phyloP scores from a whole-genome alignment of 2,329 filamentous ascomycete species.

The Trichothecium roseum region DNA sequence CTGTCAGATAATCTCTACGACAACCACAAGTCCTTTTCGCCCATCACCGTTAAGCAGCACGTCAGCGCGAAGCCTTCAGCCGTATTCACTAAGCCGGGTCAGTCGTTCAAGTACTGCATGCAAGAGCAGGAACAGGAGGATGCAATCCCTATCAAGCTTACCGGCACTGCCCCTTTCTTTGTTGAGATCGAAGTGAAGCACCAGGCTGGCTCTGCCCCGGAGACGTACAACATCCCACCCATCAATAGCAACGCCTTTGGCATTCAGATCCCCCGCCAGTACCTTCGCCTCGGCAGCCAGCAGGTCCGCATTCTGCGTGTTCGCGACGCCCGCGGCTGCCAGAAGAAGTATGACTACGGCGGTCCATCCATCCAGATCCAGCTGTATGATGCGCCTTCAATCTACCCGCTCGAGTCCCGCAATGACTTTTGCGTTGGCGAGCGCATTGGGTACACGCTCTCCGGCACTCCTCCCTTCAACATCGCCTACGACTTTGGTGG shows the following conservation, averaged over 20 bases:
- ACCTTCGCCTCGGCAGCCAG: constrained; percentile 81
- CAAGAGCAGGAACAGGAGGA: constrained; percentile 75
- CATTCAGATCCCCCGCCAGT: constrained; percentile 74
- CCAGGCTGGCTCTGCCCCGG: constrained; percentile 67
- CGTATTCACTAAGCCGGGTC: constrained; percentile 73
- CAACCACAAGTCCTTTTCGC: constrained; percentile 54
- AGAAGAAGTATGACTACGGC: constrained; percentile 61
- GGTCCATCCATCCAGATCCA: constrained; percentile 77
- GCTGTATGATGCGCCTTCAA: constrained; percentile 85
- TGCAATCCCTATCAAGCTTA: constrained; percentile 75
- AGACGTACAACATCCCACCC: constrained; percentile 71
- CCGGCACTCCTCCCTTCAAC: constrained; percentile 84
- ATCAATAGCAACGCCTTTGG: constrained; percentile 66
- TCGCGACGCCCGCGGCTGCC: constrained; percentile 77
- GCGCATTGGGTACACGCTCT: constrained; percentile 82
- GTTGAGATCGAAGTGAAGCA: constrained; percentile 92
- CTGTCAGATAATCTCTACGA: constrained; percentile 82
- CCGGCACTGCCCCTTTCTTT: constrained; percentile 77
- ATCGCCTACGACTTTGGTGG: constrained; percentile 86
- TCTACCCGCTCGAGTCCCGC: constrained; percentile 76
- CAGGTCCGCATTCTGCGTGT: constrained; percentile 83
- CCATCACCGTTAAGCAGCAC: constrained; percentile 65
- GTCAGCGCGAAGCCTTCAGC: constrained; percentile 79
- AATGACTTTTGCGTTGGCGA: constrained; percentile 93
- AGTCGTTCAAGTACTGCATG: constrained; percentile 92